Conservation (phyloP, 768 basidiomycete species). For the Hemileccinum impolitum region DNA sequence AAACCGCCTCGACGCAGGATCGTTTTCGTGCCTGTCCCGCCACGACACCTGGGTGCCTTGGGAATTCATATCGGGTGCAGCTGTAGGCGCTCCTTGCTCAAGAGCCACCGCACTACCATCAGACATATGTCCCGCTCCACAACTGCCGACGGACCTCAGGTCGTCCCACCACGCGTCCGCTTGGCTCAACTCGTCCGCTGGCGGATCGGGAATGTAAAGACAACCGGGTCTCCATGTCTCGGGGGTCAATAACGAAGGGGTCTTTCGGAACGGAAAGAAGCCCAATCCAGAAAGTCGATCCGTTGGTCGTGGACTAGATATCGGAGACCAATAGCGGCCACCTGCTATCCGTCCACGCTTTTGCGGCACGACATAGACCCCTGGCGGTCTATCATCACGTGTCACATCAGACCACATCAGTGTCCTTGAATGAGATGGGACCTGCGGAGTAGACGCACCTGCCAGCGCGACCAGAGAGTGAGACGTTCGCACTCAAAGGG, state of each 20-base stretch:
- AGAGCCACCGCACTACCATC: too few relatives aligned
- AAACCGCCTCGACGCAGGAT: slow-evolving; percentile 17
- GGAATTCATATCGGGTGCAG: too few relatives aligned
- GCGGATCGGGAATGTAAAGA: slow-evolving; percentile 12
- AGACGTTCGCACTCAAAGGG: neutral
- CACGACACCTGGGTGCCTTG: slow-evolving; percentile 6
- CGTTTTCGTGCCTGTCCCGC: slow-evolving; percentile 22
- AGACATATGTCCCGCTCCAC: neutral
- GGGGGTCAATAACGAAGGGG: slow-evolving; percentile 1
- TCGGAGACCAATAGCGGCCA: neutral
- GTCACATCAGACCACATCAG: neutral
- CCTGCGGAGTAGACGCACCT: neutral
- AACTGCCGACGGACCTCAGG: neutral
- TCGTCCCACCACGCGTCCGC: slow-evolving; percentile 12
- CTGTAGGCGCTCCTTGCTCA: too few relatives aligned
- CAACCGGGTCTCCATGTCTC: slow-evolving; percentile 12
- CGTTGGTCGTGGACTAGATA: too few relatives aligned
- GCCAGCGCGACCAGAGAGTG: neutral
- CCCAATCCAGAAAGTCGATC: neutral
- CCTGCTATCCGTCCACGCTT: slow-evolving; percentile 3
- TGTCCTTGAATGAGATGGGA: neutral
- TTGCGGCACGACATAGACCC: slow-evolving; percentile 20
- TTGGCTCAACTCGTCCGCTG: slow-evolving; percentile 3
- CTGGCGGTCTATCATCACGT: slow-evolving; percentile 1
- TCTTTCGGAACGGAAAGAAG: slow-evolving; percentile 7